phyloP scores from a whole-genome alignment of 2,329 filamentous ascomycete genomes.

The Aspergillus sp. region DNA sequence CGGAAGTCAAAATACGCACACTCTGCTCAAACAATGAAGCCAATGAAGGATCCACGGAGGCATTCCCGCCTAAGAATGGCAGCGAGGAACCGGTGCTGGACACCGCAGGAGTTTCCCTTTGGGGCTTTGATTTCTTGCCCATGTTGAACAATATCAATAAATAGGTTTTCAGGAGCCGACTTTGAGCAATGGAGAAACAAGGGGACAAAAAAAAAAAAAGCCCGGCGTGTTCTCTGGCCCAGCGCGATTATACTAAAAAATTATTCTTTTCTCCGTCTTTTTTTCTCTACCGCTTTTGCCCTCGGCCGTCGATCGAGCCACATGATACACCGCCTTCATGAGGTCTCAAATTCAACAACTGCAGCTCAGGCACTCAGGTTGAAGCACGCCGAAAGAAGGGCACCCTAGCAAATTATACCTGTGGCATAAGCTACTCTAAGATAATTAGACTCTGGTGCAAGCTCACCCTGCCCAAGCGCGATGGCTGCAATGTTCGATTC shows the following conservation, averaged over 20 bases:
- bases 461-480: not conserved
- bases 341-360: not conserved
- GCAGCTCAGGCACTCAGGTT: not conserved
- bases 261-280: conserved; percentile 1
- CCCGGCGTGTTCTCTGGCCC: not conserved
- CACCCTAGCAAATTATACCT: not conserved
- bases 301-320: not conserved
- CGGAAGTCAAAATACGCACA: conserved; percentile 52
- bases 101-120: conserved; percentile 19
- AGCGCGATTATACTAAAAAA: not conserved
- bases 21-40: conserved; percentile 70
- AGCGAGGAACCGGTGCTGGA: conserved; percentile 21
- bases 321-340: not conserved
- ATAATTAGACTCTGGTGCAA: not conserved
- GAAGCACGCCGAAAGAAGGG: not conserved
- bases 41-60: conserved; percentile 66
- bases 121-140: conserved; percentile 37
- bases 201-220: too few relatives aligned
- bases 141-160: conserved; percentile 20
- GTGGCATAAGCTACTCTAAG: not conserved
- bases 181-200: not conserved
- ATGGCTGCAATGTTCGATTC: not conserved
- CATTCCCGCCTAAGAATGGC: conserved; percentile 57
- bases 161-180: not conserved
- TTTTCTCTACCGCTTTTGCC: conserved; percentile 4